phyloP scores from a whole-genome alignment of 2,329 filamentous ascomycete species.

The Fusarium succisae region DNA sequence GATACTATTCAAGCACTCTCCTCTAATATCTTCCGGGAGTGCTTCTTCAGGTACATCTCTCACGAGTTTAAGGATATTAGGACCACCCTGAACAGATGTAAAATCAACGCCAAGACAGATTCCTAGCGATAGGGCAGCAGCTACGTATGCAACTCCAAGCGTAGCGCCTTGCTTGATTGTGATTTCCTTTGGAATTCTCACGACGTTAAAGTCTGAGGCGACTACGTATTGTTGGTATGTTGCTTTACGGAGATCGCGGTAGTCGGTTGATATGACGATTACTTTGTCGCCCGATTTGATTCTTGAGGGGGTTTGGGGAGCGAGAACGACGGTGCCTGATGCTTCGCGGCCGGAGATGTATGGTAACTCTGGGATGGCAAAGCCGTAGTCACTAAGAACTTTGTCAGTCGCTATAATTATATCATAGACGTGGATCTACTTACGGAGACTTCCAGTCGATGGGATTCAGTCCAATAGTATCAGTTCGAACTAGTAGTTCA shows the following conservation, averaged over 20 bases:
- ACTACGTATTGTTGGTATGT: slow-evolving; percentile 77
- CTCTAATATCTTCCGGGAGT: slow-evolving; percentile 68
- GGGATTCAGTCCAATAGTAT: slow-evolving; percentile 76
- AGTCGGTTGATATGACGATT: slow-evolving; percentile 77
- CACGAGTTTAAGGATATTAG: slow-evolving; percentile 66
- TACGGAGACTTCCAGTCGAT: slow-evolving; percentile 79
- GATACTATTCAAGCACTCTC: slow-evolving; percentile 70
- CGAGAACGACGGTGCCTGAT: slow-evolving; percentile 69
- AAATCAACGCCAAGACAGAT: slow-evolving; percentile 78
- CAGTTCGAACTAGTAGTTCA: slow-evolving; percentile 71
- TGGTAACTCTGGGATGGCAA: slow-evolving; percentile 73
- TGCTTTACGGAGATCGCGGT: slow-evolving; percentile 75
- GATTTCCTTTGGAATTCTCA: slow-evolving; percentile 65
- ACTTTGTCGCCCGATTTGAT: slow-evolving; percentile 66
- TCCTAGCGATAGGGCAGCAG: slow-evolving; percentile 72
- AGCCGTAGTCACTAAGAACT: slow-evolving; percentile 71
- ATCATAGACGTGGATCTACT: accelerated
- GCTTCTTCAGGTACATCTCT: slow-evolving; percentile 54
- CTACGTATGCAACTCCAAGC: slow-evolving; percentile 76
- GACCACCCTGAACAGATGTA: slow-evolving; percentile 58
- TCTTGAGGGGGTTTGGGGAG: slow-evolving; percentile 51
- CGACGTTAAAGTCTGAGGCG: slow-evolving; percentile 71
- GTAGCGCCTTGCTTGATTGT: slow-evolving; percentile 67
- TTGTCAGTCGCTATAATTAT: accelerated
- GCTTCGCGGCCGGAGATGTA: slow-evolving; percentile 76